Base-by-base conservation (phyloP, 441 rosid genomes). In the Pelargonium fulgidum region DNA sequence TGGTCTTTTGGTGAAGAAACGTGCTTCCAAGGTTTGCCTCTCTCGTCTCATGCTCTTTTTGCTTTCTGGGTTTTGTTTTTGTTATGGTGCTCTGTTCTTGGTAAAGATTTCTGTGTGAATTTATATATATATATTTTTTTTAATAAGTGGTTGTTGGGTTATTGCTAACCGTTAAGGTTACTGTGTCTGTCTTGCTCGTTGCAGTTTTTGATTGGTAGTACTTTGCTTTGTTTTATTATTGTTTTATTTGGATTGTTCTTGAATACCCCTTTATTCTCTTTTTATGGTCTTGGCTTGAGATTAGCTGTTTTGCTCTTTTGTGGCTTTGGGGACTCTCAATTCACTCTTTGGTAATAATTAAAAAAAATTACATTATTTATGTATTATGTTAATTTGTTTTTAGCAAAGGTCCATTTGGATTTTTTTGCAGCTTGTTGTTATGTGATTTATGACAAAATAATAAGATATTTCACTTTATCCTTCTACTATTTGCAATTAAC, bases 171-270 rank as follows among this genome's bases (percentile, higher is more conserved):
- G 64, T 19, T 59, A 20, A 33, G 20, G 22, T 3, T 59, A 7
- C 26, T 68, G 68, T 61, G 39, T 33, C 7, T 33, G 39, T 33
- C 26, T 20, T 1, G 17, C 65, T 70, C 17, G 22, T 41, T 33
- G 33, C 33, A 26, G 69, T 16, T 72, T 22, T 24, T 70, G 14
- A 61, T 70, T 64, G 36, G 63, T 50, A 11, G 13, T 33, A 13
- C 54, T 22, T 33, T n/a, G 54, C 24, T 65, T 13, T 65, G 20
- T 66, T 61, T 66, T 66, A 3, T 12, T 20, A 0, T 54, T 54
- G 12, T 17, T 17, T 14, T 17, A 9, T 45, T 14, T 36, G 20
- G 56, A 41, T n/a, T 11, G 26, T 65, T 41, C 8, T 22, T n/a
- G 66, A 59, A 69, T 44, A 24, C 70, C 59, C 65, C 24, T 16